Percentiles rank a stretch among this genome's conserved stretches.
Evolutionary conservation across 352 stramenopile species (phyloP).

Genomic region (Phytophthora colocasiae): DNA sequence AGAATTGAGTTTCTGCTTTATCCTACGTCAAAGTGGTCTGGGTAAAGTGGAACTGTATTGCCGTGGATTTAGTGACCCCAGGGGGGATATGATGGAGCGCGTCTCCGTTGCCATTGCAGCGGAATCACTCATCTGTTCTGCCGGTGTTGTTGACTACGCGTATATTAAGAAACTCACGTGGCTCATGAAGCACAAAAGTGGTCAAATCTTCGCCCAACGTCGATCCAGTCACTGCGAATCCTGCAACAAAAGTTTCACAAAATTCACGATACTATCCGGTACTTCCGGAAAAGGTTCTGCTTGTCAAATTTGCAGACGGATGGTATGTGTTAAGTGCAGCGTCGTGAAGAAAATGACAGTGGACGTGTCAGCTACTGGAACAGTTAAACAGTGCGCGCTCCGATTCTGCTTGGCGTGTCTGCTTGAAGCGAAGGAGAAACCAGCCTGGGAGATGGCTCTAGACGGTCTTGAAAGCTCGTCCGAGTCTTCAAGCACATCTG

Average conservation of each 20-base stretch:
- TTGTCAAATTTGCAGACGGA: constrained; percentile 56
- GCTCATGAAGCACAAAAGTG: constrained; percentile 38
- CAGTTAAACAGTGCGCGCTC: constrained; percentile 44
- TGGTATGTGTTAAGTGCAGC: constrained; percentile 60
- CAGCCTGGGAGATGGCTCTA: constrained; percentile 52
- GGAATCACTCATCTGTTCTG: constrained; percentile 24
- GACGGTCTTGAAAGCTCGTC: constrained; percentile 1
- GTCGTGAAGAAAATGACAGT: constrained; percentile 66
- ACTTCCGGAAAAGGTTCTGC: constrained; percentile 18
- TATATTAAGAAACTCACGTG: constrained; percentile 59
- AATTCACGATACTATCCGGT: constrained; percentile 18
- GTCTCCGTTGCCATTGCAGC: constrained; percentile 26
- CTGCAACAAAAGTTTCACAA: constrained; percentile 30
- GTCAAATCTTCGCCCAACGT: background rate
- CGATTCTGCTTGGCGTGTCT: constrained; percentile 61
- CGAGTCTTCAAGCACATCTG: constrained; percentile 15
- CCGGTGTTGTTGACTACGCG: constrained; percentile 42
- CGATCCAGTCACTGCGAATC: constrained; percentile 37
- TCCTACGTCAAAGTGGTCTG: constrained; percentile 33
- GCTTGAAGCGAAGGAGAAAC: constrained; percentile 52
- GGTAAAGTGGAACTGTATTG: constrained; percentile 52
- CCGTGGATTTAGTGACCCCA: constrained; percentile 42
- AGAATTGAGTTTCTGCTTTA: constrained; percentile 50
- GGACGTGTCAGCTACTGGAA: constrained; percentile 43
- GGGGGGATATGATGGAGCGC: constrained; percentile 34